Evolutionary conservation across 140 eudicot species (phyloP).

Genomic region (Senecio squalidus): DNA sequence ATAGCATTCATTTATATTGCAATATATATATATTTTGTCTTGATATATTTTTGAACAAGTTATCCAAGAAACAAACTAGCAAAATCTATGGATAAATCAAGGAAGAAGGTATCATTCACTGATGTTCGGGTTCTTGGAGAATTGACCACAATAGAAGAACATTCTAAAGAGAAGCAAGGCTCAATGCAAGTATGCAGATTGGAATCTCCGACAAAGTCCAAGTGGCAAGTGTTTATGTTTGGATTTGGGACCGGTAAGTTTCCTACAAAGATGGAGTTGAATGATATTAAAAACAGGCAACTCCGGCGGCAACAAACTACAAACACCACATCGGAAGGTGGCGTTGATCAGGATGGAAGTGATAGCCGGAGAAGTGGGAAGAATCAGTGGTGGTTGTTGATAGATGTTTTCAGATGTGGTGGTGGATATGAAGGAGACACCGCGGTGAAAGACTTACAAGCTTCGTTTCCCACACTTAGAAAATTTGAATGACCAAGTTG

Average conservation of each 20-base stretch:
- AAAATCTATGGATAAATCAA: slow-evolving; percentile 7
- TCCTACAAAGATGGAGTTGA: slow-evolving; percentile 34
- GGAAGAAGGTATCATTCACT: slow-evolving; percentile 9
- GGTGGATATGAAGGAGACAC: slow-evolving; percentile 13
- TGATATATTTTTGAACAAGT: neutral
- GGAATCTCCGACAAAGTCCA: slow-evolving; percentile 11
- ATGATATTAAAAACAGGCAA: slow-evolving; percentile 42
- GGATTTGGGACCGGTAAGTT: slow-evolving; percentile 28
- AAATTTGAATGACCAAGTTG: neutral
- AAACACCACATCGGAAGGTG: neutral
- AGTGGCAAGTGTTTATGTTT: slow-evolving; percentile 29
- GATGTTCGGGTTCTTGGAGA: neutral
- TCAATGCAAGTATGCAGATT: neutral
- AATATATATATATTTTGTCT: neutral
- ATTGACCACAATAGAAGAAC: neutral
- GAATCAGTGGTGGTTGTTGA: slow-evolving; percentile 25
- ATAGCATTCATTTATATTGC: no score
- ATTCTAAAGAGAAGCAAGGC: neutral
- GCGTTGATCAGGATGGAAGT: slow-evolving; percentile 10
- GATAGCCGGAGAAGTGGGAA: slow-evolving; percentile 9
- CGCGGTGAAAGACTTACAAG: slow-evolving; percentile 1
- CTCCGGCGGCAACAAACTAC: slow-evolving; percentile 11
- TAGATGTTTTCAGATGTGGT: slow-evolving; percentile 26
- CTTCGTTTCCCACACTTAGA: slow-evolving; percentile 8
- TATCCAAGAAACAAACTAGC: neutral